Percentiles rank a stretch among this genome's conserved stretches.
phyloP scores from a whole-genome alignment of 164 flowering plant species.

The Vitis labrusca region DNA sequence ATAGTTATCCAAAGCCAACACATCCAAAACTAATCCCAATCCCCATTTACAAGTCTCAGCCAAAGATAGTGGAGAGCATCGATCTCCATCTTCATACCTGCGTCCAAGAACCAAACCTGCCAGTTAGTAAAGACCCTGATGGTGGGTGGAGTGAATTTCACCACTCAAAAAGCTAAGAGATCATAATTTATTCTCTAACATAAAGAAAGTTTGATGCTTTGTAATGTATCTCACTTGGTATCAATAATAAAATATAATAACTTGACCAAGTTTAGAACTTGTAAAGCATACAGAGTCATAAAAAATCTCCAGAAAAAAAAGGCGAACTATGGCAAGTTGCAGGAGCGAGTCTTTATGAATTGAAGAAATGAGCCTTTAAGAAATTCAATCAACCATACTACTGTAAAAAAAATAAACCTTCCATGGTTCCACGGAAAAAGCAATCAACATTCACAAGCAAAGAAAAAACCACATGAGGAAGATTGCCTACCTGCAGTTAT shows the following conservation, averaged over 20 bases:
- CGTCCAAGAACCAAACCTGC: not conserved
- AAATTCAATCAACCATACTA: not conserved
- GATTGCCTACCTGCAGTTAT: conserved; percentile 30
- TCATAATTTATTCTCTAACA: not conserved
- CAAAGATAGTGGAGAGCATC: not conserved
- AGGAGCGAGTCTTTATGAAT: not conserved
- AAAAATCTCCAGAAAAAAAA: not conserved
- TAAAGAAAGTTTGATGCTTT: not conserved
- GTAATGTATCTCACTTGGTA: too few species aligned
- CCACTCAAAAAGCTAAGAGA: too few species aligned
- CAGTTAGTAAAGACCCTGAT: too few species aligned
- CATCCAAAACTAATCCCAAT: not conserved
- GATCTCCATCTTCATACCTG: conserved; percentile 10
- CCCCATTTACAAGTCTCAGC: not conserved
- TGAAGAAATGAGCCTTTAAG: not conserved
- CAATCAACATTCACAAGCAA: not conserved
- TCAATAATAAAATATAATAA: too few species aligned
- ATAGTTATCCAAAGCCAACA: not conserved
- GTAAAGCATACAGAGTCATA: too few species aligned
- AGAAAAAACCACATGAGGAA: not conserved
- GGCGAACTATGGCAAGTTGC: not conserved
- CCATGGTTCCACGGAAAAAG: not conserved
- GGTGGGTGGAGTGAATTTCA: too few species aligned
- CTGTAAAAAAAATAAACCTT: not conserved
- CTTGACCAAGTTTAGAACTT: too few species aligned